Conservation (phyloP, 495 filamentous ascomycete genomes). For the Hypoxylon trugodes region DNA sequence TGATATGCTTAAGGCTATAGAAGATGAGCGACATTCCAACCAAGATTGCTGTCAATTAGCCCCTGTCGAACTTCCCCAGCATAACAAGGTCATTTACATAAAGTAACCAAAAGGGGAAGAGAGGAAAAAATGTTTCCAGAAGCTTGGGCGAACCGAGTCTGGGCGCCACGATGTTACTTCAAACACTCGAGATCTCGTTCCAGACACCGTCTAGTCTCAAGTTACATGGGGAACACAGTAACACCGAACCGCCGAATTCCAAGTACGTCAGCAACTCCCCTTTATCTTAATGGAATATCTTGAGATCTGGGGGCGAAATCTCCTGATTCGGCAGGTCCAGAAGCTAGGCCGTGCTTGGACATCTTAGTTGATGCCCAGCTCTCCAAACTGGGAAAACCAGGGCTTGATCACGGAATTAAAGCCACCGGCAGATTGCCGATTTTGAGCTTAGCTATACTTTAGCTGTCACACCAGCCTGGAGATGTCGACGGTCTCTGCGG, state of each 20-base stretch:
- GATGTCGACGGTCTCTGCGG: slow-evolving; percentile 6
- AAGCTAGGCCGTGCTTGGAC: slow-evolving; percentile 17
- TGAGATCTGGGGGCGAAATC: slow-evolving; percentile 10
- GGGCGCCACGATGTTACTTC: slow-evolving; percentile 28
- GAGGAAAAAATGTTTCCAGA: slow-evolving; percentile 26
- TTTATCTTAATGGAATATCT: slow-evolving; percentile 8
- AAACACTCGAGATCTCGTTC: not conserved
- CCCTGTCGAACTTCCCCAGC: not conserved
- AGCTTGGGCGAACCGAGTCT: slow-evolving; percentile 12
- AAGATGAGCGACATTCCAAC: not conserved
- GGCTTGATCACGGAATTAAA: slow-evolving; percentile 10
- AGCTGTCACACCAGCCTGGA: slow-evolving; percentile 29
- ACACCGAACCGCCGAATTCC: slow-evolving; percentile 23
- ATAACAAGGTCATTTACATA: not conserved
- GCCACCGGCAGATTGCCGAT: slow-evolving; percentile 26
- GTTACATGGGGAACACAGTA: slow-evolving; percentile 13
- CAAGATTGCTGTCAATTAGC: not conserved
- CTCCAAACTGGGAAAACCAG: slow-evolving; percentile 3
- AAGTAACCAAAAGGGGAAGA: too few species aligned
- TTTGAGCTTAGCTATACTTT: slow-evolving; percentile 34
- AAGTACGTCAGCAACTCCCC: slow-evolving; percentile 21
- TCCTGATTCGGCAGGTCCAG: slow-evolving; percentile 31
- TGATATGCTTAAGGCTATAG: not conserved
- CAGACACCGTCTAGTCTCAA: slow-evolving; percentile 3
- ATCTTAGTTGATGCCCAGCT: not conserved